Evolutionary conservation across 2,329 filamentous ascomycete species (phyloP).

Genomic region (Aureobasidium sp.): DNA sequence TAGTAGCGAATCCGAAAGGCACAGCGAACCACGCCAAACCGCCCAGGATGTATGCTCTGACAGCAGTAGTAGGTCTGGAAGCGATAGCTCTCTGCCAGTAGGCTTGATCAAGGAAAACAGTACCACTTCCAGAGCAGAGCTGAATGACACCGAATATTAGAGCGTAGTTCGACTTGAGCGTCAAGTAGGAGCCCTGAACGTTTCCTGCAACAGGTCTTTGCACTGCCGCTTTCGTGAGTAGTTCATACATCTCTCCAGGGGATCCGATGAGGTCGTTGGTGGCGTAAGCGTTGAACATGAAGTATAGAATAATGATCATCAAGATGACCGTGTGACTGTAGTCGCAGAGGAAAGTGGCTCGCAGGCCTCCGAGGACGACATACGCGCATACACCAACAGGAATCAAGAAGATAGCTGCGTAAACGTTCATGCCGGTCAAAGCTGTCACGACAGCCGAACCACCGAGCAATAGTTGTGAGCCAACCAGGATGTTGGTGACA

Average conservation of each 20-base stretch:
- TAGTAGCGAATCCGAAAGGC: slow-evolving; percentile 75
- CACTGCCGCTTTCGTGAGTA: slow-evolving; percentile 72
- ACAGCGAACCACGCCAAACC: slow-evolving; percentile 94
- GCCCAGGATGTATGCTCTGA: slow-evolving; percentile 90
- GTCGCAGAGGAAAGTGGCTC: slow-evolving; percentile 88
- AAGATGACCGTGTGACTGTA: slow-evolving; percentile 90
- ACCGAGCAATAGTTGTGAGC: slow-evolving; percentile 88
- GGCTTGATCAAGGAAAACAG: slow-evolving; percentile 46
- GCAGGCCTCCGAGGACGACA: slow-evolving; percentile 80
- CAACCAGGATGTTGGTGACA: slow-evolving; percentile 83
- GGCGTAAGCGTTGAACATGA: slow-evolving; percentile 84
- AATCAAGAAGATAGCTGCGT: slow-evolving; percentile 85
- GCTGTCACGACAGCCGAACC: slow-evolving; percentile 79
- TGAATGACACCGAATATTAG: slow-evolving; percentile 89
- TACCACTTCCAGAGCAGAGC: slow-evolving; percentile 84
- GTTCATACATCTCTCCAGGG: slow-evolving; percentile 80
- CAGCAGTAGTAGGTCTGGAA: slow-evolving; percentile 83
- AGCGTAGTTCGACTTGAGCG: slow-evolving; percentile 84
- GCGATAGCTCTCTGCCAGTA: slow-evolving; percentile 98
- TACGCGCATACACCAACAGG: slow-evolving; percentile 86
- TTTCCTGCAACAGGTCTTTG: slow-evolving; percentile 84
- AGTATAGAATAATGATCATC: slow-evolving; percentile 86
- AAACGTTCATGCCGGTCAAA: slow-evolving; percentile 78
- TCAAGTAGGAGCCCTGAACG: slow-evolving; percentile 83
- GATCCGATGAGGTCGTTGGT: slow-evolving; percentile 78